These are phyloP conservation scores for Aspergillus caelatus DNA, from an alignment of 2,329 filamentous ascomycete species.

Conservation along the genomic window DNA sequence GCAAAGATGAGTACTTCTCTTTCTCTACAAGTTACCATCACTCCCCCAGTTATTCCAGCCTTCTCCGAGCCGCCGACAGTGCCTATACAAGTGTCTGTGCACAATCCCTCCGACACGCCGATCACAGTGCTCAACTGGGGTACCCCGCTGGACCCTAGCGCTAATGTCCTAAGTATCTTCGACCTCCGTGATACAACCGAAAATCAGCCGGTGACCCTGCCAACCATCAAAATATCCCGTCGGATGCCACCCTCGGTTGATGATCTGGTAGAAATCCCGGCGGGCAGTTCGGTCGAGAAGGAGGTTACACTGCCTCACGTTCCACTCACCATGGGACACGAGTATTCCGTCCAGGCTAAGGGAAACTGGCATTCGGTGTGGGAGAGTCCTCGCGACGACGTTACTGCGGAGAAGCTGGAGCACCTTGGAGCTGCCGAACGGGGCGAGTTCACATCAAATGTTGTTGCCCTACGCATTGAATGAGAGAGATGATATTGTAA, in stretches of 20 bases:
- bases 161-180: slow-evolving; percentile 35
- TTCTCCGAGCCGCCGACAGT: slow-evolving; percentile 20
- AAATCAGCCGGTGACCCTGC: slow-evolving; percentile 26
- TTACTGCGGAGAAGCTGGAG: slow-evolving; percentile 27
- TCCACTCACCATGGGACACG: slow-evolving; percentile 31
- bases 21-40: slow-evolving; percentile 22
- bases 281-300: slow-evolving; percentile 24
- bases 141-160: slow-evolving; percentile 38
- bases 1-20: not conserved
- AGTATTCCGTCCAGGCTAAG: slow-evolving; percentile 35
- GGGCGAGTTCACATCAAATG: slow-evolving; percentile 32
- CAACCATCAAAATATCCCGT: slow-evolving; percentile 37
- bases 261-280: slow-evolving; percentile 36
- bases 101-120: slow-evolving; percentile 29
- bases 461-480: slow-evolving; percentile 18
- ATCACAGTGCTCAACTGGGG: slow-evolving; percentile 43
- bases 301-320: slow-evolving; percentile 31
- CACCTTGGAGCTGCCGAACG: slow-evolving; percentile 20
- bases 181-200: slow-evolving; percentile 27
- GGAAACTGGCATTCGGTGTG: slow-evolving; percentile 43
- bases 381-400: slow-evolving; percentile 25
- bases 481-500: not conserved
- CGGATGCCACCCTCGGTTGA: slow-evolving; percentile 32
- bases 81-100: slow-evolving; percentile 30
- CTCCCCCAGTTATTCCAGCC: slow-evolving; percentile 17